Evolutionary conservation across 116 monocot species (phyloP).

Genomic region (Phalaenopsis hybrid): DNA sequence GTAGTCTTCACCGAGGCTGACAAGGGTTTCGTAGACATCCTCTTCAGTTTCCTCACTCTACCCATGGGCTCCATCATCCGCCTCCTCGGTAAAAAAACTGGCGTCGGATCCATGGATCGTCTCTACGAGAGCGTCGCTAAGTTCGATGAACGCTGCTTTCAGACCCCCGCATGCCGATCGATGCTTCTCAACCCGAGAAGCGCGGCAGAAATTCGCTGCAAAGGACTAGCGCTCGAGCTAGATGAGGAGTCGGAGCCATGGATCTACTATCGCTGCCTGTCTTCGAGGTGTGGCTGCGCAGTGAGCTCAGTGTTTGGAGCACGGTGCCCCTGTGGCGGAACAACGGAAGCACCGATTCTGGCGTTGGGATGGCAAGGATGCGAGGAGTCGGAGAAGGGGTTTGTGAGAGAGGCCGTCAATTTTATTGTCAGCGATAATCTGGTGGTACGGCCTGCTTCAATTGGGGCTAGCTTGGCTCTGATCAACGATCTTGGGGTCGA

Average conservation of each 20-base stretch:
- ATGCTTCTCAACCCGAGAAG: conserved; percentile 17
- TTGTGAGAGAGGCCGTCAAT: background rate
- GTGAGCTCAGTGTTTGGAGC: background rate
- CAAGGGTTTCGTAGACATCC: conserved; percentile 27
- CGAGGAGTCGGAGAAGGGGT: background rate
- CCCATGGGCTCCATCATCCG: conserved; percentile 26
- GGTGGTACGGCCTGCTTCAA: background rate
- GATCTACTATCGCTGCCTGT: conserved; percentile 9
- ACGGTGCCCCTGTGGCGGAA: conserved; percentile 11
- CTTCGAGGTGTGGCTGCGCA: no score
- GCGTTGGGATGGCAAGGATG: background rate
- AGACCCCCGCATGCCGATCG: conserved; percentile 8
- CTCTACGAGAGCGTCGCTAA: conserved; percentile 23
- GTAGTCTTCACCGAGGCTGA: conserved; percentile 22
- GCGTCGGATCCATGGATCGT: conserved; percentile 16
- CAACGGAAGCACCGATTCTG: background rate
- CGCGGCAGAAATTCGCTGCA: background rate
- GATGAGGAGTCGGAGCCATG: background rate
- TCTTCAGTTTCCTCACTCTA: conserved; percentile 34
- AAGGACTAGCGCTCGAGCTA: background rate
- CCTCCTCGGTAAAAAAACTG: conserved; percentile 11
- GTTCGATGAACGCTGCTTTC: conserved; percentile 11
- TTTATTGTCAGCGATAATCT: conserved; percentile 8
- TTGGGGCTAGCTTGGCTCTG: background rate
- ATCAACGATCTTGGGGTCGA: conserved; percentile 8